Evolutionary conservation across 768 basidiomycete species (phyloP).

Genomic region (Pisolithus sp.): DNA sequence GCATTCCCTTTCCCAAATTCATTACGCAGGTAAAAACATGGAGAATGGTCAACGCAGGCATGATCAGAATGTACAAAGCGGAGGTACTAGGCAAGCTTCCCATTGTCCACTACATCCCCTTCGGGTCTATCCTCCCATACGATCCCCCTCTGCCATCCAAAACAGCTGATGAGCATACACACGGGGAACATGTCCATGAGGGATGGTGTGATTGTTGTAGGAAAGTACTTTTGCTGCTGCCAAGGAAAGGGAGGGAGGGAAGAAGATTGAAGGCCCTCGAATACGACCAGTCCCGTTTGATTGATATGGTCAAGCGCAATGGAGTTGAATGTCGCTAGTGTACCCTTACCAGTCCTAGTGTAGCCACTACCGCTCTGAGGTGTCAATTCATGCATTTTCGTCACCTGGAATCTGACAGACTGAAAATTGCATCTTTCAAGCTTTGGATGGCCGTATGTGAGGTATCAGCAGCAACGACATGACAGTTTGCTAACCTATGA

Average conservation of each 20-base stretch:
- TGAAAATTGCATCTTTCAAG: no score
- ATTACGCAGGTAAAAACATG: slow-evolving; percentile 67
- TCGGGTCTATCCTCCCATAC: slow-evolving; percentile 73
- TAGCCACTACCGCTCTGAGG: no score
- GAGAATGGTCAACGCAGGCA: slow-evolving; percentile 94
- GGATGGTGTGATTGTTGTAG: slow-evolving; percentile 32
- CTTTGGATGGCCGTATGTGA: no score
- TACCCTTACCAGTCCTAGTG: no score
- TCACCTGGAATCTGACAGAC: no score
- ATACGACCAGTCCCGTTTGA: slow-evolving; percentile 75
- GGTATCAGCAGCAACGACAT: no score
- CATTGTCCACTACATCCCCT: slow-evolving; percentile 93
- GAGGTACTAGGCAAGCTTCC: slow-evolving; percentile 93
- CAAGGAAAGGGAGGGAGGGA: no score
- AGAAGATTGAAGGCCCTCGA: no score
- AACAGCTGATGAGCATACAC: slow-evolving; percentile 17
- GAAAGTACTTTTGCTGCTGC: no score
- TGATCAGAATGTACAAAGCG: slow-evolving; percentile 99
- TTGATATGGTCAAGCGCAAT: slow-evolving; percentile 58
- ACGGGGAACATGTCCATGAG: slow-evolving; percentile 29
- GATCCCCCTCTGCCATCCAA: slow-evolving; percentile 40
- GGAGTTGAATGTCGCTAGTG: slow-evolving; percentile 27
- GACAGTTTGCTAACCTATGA: no score
- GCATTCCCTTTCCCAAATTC: background rate
- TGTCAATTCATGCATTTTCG: no score